phyloP scores from a whole-genome alignment of 257 asterid species.

The Salvia hispanica region DNA sequence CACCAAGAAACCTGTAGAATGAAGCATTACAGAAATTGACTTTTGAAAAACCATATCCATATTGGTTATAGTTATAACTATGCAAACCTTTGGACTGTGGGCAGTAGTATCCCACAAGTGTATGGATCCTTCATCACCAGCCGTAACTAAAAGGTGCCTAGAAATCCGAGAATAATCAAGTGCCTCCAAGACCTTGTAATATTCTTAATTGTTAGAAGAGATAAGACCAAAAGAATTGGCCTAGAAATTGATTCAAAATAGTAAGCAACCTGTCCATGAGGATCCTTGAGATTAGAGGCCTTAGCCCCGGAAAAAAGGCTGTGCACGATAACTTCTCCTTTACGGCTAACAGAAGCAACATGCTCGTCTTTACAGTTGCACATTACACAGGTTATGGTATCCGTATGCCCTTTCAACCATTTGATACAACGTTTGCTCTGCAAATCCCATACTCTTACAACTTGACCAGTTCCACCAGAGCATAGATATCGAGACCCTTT shows the following conservation, averaged over 20 bases:
- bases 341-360: conserved; percentile 87
- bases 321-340: conserved; percentile 88
- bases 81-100: conserved; percentile 84
- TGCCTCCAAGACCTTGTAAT: conserved; percentile 81
- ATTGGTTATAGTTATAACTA: conserved; percentile 24
- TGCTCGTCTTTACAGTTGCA: conserved; percentile 98
- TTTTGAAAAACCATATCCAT: not conserved
- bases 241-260: not conserved
- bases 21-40: no score
- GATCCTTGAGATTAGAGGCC: conserved; percentile 88
- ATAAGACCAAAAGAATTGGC: no score
- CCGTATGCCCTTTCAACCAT: conserved; percentile 95
- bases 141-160: conserved; percentile 90
- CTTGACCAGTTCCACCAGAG: conserved; percentile 91
- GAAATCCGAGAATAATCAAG: conserved; percentile 92
- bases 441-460: conserved; percentile 94
- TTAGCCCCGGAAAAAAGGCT: conserved; percentile 89
- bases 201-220: not conserved
- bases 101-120: conserved; percentile 98
- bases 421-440: conserved; percentile 88
- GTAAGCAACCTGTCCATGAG: conserved; percentile 75
- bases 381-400: conserved; percentile 77
- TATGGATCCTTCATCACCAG: conserved; percentile 97
- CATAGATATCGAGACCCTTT: conserved; percentile 93
- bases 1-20: conserved; percentile 85